phyloP scores from a whole-genome alignment of 306 rosid genomes.

The Myrica gale region DNA sequence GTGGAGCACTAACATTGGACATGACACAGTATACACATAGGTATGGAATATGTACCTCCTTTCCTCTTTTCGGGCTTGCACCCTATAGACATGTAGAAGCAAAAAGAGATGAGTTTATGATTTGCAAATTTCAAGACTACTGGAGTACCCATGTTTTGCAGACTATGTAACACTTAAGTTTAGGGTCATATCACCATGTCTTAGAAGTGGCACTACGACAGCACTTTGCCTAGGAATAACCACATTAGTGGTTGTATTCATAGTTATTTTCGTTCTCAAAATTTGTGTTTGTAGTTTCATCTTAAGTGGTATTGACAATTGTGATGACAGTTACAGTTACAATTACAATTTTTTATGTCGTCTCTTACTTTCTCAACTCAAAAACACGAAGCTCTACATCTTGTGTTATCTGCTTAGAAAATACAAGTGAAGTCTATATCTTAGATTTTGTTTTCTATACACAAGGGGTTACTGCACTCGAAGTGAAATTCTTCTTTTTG shows the following conservation, averaged over 20 bases:
- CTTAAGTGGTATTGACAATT: too few relatives aligned
- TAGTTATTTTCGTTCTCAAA: too few relatives aligned
- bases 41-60: neutral
- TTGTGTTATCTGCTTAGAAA: neutral
- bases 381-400: neutral
- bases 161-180: neutral
- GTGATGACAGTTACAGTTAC: too few relatives aligned
- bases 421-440: neutral
- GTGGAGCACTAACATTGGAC: conserved; percentile 16
- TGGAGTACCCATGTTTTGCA: neutral
- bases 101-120: neutral
- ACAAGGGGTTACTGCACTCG: neutral
- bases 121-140: neutral
- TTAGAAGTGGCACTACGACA: neutral
- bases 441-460: neutral
- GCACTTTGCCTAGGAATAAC: neutral
- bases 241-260: too few relatives aligned
- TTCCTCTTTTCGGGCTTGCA: neutral
- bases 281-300: too few relatives aligned
- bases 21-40: neutral
- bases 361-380: neutral
- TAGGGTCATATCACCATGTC: neutral
- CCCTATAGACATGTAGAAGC: neutral
- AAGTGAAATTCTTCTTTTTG: neutral
- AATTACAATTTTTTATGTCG: too few relatives aligned